A percentile compares a stretch with the other conserved stretches of the same genome.
phyloP scores from a whole-genome alignment of 2,329 filamentous ascomycete genomes.

The Ophiostoma ulmi region DNA sequence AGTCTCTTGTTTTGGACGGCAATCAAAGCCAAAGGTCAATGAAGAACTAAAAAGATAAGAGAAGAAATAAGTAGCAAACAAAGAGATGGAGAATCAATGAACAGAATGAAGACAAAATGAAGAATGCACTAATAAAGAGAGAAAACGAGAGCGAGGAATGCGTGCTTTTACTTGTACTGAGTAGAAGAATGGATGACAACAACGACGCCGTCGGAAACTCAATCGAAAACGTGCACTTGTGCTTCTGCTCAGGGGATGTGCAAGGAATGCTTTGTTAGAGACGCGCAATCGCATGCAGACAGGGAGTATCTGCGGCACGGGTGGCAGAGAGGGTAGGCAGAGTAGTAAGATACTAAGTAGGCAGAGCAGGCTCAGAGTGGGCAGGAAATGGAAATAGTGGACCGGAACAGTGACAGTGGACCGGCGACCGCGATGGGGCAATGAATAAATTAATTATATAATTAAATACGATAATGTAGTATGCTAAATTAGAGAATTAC shows the following conservation, averaged over 20 bases:
- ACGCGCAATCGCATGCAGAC: constrained; percentile 9
- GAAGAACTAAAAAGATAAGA: background rate
- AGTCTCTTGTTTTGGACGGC: background rate
- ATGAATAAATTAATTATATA: background rate
- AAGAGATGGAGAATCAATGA: no score
- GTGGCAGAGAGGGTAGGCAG: background rate
- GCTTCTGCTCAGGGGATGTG: background rate
- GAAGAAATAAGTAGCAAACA: no score
- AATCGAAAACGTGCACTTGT: background rate
- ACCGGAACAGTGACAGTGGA: background rate
- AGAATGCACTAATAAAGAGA: constrained; percentile 4
- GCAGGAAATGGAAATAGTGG: constrained; percentile 3
- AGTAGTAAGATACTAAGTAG: no score
- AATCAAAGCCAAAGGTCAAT: no score
- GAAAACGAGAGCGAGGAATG: constrained; percentile 6
- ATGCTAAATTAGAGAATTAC: background rate
- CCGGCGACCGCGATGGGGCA: constrained; percentile 9
- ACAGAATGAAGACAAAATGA: background rate
- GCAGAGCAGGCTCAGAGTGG: background rate
- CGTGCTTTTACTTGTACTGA: background rate
- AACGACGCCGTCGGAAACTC: background rate
- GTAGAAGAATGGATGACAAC: background rate
- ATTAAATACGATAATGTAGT: background rate
- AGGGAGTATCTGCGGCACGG: background rate
- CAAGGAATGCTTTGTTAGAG: constrained; percentile 1